Conservation (phyloP, 352 stramenopile species). For the Thalassiosira livingstoniorum region DNA sequence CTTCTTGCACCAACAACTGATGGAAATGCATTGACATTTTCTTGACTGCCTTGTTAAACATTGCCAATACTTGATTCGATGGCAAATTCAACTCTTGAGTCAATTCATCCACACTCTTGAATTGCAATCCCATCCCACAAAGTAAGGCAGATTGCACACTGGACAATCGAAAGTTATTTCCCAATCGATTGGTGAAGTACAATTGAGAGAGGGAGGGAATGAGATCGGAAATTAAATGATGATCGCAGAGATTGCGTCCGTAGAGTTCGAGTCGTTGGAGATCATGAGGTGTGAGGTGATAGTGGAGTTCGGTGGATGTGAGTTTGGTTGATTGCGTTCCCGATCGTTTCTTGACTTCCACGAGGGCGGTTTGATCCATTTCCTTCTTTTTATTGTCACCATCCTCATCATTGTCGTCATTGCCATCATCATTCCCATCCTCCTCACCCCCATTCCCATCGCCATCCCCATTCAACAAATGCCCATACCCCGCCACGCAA, state of each 20-base stretch:
- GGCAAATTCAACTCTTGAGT: slow-evolving; percentile 93
- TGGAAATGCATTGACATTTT: slow-evolving; percentile 87
- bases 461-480: no score
- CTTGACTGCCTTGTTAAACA: slow-evolving; percentile 96
- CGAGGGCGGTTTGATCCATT: slow-evolving; percentile 52
- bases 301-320: slow-evolving; percentile 90
- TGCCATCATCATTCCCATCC: slow-evolving; percentile 20
- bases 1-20: slow-evolving; percentile 84
- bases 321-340: slow-evolving; percentile 72
- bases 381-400: slow-evolving; percentile 16
- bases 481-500: slow-evolving; percentile 45
- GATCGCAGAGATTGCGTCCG: slow-evolving; percentile 98
- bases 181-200: slow-evolving; percentile 95
- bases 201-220: slow-evolving; percentile 93
- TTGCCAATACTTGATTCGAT: slow-evolving; percentile 94
- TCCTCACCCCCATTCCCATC: no score
- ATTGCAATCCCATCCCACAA: slow-evolving; percentile 92
- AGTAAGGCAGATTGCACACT: slow-evolving; percentile 96
- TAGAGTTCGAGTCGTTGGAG: slow-evolving; percentile 98
- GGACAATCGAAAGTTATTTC: slow-evolving; percentile 91
- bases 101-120: slow-evolving; percentile 93
- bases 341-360: slow-evolving; percentile 63
- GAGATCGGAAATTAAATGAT: slow-evolving; percentile 99
- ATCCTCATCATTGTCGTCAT: slow-evolving; percentile 17
- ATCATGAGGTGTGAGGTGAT: slow-evolving; percentile 96